Conservation (phyloP, 208 protist genomes). For the Acanthamoeba divionensis region DNA sequence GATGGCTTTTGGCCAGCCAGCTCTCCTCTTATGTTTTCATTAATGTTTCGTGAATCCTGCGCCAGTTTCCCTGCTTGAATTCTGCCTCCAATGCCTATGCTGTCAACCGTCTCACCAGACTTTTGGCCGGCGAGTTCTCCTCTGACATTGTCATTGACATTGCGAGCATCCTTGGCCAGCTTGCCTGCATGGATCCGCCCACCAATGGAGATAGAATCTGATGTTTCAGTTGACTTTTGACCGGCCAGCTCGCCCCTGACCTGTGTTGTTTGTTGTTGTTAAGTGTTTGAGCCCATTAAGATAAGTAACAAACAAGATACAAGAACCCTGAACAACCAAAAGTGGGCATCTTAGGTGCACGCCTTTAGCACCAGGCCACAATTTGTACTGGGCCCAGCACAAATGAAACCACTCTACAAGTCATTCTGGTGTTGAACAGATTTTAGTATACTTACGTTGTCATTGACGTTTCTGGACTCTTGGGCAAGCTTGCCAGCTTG, state of each 20-base stretch:
- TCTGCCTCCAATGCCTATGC: slow-evolving; percentile 39
- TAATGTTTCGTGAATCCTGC: slow-evolving; percentile 21
- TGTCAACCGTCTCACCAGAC: slow-evolving; percentile 36
- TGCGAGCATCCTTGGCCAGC: slow-evolving; percentile 12
- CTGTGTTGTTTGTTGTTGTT: slow-evolving; percentile 25
- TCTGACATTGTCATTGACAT: slow-evolving; percentile 44
- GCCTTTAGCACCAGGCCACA: too few species aligned
- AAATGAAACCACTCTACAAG: not conserved
- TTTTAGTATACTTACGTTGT: slow-evolving; percentile 42
- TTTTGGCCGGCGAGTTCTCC: slow-evolving; percentile 51
- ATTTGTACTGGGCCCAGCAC: too few species aligned
- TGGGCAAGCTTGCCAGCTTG: slow-evolving; percentile 29
- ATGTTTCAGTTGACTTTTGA: slow-evolving; percentile 30
- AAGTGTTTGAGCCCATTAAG: too few species aligned
- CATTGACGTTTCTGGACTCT: slow-evolving; percentile 29
- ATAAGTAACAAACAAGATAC: too few species aligned
- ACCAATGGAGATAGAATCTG: not conserved
- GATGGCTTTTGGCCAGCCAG: not conserved
- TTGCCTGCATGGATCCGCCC: slow-evolving; percentile 25
- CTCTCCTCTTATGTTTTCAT: slow-evolving; percentile 35
- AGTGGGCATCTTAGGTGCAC: too few species aligned
- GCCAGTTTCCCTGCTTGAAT: slow-evolving; percentile 17
- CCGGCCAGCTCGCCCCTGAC: slow-evolving; percentile 41
- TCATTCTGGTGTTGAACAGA: too few species aligned
- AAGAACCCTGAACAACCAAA: too few species aligned